Conservation (phyloP, 2,329 filamentous ascomycete genomes). For the Colletotrichum sp. region DNA sequence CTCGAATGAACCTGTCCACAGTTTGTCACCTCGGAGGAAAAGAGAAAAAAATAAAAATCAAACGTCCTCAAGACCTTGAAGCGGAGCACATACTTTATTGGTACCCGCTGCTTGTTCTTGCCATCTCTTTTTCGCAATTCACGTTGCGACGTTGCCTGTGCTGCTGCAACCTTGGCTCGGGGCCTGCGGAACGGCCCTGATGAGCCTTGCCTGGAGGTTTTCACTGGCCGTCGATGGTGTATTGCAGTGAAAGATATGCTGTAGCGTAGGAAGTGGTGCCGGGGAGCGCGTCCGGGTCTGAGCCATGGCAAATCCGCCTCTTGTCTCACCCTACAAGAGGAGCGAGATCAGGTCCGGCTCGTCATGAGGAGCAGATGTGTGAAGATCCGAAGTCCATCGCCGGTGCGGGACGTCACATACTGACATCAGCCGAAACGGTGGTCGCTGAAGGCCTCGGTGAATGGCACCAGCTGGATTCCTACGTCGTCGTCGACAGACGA, state of each 20-base stretch:
- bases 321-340: neutral
- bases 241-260: neutral
- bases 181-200: conserved; percentile 14
- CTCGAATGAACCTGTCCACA: neutral
- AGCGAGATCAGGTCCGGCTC: neutral
- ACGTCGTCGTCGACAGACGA: neutral
- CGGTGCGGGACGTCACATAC: neutral
- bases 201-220: neutral
- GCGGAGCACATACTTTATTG: conserved; percentile 14
- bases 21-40: neutral
- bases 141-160: neutral
- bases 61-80: neutral
- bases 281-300: neutral
- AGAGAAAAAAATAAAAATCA: neutral
- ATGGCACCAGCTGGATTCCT: neutral
- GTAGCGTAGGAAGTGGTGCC: neutral
- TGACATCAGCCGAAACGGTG: conserved; percentile 8
- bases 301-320: neutral
- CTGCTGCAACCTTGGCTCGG: neutral
- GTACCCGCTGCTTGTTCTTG: conserved; percentile 5
- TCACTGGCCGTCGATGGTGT: neutral
- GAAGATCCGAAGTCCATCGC: neutral
- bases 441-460: neutral
- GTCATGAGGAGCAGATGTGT: neutral
- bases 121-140: neutral